Evolutionary conservation across 305 asterid genomes (phyloP).

Genomic region (Ilex paraguariensis): DNA sequence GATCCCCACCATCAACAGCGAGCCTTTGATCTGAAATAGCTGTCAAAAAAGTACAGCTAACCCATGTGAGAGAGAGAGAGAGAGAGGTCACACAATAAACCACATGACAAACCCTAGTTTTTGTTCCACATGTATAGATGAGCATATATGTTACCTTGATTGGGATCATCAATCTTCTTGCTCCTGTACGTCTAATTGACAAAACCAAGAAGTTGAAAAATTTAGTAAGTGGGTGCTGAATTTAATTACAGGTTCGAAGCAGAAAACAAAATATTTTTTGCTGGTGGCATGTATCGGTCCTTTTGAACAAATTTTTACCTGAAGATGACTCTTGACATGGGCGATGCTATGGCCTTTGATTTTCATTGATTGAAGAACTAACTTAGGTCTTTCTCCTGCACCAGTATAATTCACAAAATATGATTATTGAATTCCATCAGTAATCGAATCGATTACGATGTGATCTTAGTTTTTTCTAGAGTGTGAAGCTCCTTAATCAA

Average conservation of each 20-base stretch:
- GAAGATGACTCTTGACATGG: constrained; percentile 98
- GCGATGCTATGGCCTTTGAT: constrained; percentile 88
- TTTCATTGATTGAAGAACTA: constrained; percentile 84
- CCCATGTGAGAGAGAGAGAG: too few species aligned
- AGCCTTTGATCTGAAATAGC: constrained; percentile 57
- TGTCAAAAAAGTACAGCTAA: background rate
- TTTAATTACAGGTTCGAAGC: too few species aligned
- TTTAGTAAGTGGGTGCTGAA: background rate
- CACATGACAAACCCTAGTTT: constrained; percentile 35
- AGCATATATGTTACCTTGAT: constrained; percentile 49
- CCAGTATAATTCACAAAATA: background rate
- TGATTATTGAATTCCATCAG: too few species aligned
- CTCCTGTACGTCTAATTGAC: constrained; percentile 78
- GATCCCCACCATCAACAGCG: constrained; percentile 63
- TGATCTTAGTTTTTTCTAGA: too few species aligned
- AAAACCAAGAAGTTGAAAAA: constrained; percentile 4
- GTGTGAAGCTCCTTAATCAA: too few species aligned
- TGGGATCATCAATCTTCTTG: constrained; percentile 87
- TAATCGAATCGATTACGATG: too few species aligned
- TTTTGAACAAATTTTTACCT: constrained; percentile 33
- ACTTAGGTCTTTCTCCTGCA: constrained; percentile 85
- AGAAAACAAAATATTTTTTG: too few species aligned
- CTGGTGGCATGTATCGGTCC: too few species aligned
- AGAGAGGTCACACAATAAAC: too few species aligned
- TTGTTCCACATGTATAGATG: background rate